Percentiles rank a stretch among this genome's conserved stretches.
Conservation (phyloP, 2,329 filamentous ascomycete species). For the Hypoxylon sp. region DNA sequence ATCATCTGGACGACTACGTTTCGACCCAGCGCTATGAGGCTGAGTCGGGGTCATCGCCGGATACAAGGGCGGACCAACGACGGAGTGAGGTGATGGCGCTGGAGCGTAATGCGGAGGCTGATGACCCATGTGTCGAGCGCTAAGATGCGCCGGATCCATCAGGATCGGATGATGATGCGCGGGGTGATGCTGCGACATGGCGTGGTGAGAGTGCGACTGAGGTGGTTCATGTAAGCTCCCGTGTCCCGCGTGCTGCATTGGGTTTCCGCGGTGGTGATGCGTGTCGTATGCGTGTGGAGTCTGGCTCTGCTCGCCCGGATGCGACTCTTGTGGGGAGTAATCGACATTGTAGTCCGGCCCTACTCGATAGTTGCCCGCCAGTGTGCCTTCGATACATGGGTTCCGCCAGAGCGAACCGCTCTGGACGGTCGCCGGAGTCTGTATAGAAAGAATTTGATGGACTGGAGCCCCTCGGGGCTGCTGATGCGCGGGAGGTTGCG, state of each 20-base stretch:
- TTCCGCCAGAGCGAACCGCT: slow-evolving; percentile 83
- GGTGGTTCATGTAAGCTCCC: slow-evolving; percentile 64
- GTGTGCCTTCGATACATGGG: slow-evolving; percentile 80
- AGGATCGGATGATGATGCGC: slow-evolving; percentile 69
- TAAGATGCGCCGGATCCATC: slow-evolving; percentile 70
- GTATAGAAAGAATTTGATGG: slow-evolving; percentile 72
- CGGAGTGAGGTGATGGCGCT: slow-evolving; percentile 61
- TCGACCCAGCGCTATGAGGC: slow-evolving; percentile 58
- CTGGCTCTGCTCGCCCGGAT: slow-evolving; percentile 76
- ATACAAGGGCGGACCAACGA: slow-evolving; percentile 66
- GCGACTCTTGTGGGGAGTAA: slow-evolving; percentile 77
- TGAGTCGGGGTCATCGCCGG: slow-evolving; percentile 63
- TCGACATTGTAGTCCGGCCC: slow-evolving; percentile 80
- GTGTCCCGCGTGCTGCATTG: slow-evolving; percentile 65
- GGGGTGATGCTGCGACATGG: slow-evolving; percentile 63
- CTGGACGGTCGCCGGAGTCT: slow-evolving; percentile 78
- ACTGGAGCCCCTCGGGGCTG: slow-evolving; percentile 69
- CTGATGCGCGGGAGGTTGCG: slow-evolving; percentile 56
- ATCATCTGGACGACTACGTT: slow-evolving; percentile 71
- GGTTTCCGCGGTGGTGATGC: slow-evolving; percentile 63
- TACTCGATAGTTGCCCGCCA: slow-evolving; percentile 82
- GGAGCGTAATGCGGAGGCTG: slow-evolving; percentile 69
- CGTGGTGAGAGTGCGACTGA: slow-evolving; percentile 57
- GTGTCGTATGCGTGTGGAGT: slow-evolving; percentile 74
- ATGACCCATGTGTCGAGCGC: slow-evolving; percentile 65